Evolutionary conservation across 2,329 filamentous ascomycete species (phyloP), one percentile per base, ranked within the genome.

Genomic region (Claviceps africana): DNA sequence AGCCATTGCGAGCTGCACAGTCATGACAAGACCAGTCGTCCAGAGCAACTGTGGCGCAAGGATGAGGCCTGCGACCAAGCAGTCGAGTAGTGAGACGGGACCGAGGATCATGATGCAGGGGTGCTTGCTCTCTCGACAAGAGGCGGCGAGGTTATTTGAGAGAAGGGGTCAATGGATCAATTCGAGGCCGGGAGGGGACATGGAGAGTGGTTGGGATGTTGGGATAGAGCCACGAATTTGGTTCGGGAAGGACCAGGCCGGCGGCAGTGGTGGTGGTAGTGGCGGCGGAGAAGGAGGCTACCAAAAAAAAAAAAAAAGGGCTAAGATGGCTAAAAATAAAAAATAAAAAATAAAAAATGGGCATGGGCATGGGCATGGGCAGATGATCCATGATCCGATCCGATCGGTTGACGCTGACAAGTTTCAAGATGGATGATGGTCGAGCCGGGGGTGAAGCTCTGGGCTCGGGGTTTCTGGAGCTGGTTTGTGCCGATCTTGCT

Each of bases 21-120:
- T 82, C 48, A 72, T 69, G 52, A 82, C 66, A 17, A 86, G 61
- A 30, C 85, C 84, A 55, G 83, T 81, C 53, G 83, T 78, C 56
- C 82, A 68, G 35, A 91, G 69, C 39, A 93, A 70, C 66, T 90
- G 85, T 3, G 85, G 85, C 3, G 80, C 71, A 15, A 91, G 75
- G 60, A 87, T 83, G 43, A 83, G 50, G 48, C 86, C 75, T 62
- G 90, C 93, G 53, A 82, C 79, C 31, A 84, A 53, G 69, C 85
- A 89, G 70, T 93, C 88, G 30, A 88, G 64, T 65, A 85, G 84
- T 7, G 83, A 87, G 45, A 93, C 79, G 53, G 84, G 82, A 37
- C 79, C 78, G 43, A 93, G 72, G 54, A 88, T 83, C 85, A 90
- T 89, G 43, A 42, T 35, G 35, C 17, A 40, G 40, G 15, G 8